Evolutionary conservation across 495 filamentous ascomycete species (phyloP).

Genomic region (Aspergillus saccharolyticus): DNA sequence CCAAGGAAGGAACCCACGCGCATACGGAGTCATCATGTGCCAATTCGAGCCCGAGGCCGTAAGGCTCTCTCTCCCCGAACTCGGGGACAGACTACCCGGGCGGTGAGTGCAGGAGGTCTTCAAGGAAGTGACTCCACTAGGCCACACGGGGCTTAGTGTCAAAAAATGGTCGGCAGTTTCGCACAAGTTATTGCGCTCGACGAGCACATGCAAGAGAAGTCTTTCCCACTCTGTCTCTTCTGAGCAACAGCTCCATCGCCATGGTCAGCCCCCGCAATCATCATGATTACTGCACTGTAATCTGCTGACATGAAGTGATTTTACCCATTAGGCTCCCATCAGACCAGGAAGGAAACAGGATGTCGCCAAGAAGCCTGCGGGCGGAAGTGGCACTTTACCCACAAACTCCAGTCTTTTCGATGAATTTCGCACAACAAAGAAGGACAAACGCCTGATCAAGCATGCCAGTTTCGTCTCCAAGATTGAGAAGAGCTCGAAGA

Average conservation of each 20-base stretch:
- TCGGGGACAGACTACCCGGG: constrained; percentile 13
- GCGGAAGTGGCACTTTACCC: constrained; percentile 22
- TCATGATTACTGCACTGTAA: background rate
- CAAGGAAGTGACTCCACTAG: background rate
- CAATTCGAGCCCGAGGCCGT: background rate
- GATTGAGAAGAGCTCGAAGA: constrained; percentile 58
- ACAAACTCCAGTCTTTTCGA: constrained; percentile 26
- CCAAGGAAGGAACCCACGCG: background rate
- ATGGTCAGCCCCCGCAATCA: background rate
- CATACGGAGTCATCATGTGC: background rate
- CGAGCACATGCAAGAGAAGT: background rate
- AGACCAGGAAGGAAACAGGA: constrained; percentile 21
- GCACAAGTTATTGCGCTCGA: background rate
- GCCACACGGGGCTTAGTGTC: constrained; percentile 2
- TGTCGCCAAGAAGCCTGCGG: constrained; percentile 22
- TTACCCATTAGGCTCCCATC: constrained; percentile 29
- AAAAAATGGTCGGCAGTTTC: constrained; percentile 2
- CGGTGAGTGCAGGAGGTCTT: constrained; percentile 7
- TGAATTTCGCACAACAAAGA: constrained; percentile 62
- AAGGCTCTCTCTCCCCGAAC: background rate
- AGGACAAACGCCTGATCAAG: constrained; percentile 72
- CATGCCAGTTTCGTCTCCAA: constrained; percentile 68
- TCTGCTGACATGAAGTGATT: constrained; percentile 6
- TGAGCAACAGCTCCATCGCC: background rate
- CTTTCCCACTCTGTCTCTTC: background rate